Evolutionary conservation across 805 yeast genomes (phyloP).

Genomic region (Saturnispora bothae): DNA sequence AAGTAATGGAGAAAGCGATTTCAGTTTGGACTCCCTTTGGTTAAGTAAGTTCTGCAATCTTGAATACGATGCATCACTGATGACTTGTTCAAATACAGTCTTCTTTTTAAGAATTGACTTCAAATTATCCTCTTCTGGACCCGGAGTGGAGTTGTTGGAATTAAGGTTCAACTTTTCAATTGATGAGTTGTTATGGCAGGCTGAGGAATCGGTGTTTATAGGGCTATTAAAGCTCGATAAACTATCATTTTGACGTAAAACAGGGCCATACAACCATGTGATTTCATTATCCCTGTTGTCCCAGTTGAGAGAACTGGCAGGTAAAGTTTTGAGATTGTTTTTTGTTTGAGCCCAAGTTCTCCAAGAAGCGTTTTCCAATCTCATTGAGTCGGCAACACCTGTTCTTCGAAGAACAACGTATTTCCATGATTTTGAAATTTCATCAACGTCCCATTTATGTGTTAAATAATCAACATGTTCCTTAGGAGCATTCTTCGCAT

Average conservation of each 20-base stretch:
- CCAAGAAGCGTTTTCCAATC: slow-evolving; percentile 86
- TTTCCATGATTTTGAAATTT: slow-evolving; percentile 92
- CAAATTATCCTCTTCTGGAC: slow-evolving; percentile 22
- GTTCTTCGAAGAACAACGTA: slow-evolving; percentile 76
- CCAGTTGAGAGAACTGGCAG: slow-evolving; percentile 93
- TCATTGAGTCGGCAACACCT: slow-evolving; percentile 70
- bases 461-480: slow-evolving; percentile 91
- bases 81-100: slow-evolving; percentile 72
- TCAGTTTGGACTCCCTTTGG: slow-evolving; percentile 22
- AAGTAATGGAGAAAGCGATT: slow-evolving; percentile 25
- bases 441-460: slow-evolving; percentile 92
- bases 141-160: slow-evolving; percentile 2
- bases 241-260: slow-evolving; percentile 15
- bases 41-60: slow-evolving; percentile 24
- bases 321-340: slow-evolving; percentile 59
- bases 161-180: not conserved
- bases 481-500: slow-evolving; percentile 68
- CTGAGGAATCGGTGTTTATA: not conserved
- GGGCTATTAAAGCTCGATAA: slow-evolving; percentile 2
- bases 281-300: slow-evolving; percentile 85
- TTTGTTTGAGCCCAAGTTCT: slow-evolving; percentile 93
- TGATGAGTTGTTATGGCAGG: not conserved
- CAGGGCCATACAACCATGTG: slow-evolving; percentile 96
- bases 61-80: slow-evolving; percentile 40
- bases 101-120: slow-evolving; percentile 87